Conservation (phyloP, 1,284 basidiomycete genomes). For the Melampsora americana region DNA sequence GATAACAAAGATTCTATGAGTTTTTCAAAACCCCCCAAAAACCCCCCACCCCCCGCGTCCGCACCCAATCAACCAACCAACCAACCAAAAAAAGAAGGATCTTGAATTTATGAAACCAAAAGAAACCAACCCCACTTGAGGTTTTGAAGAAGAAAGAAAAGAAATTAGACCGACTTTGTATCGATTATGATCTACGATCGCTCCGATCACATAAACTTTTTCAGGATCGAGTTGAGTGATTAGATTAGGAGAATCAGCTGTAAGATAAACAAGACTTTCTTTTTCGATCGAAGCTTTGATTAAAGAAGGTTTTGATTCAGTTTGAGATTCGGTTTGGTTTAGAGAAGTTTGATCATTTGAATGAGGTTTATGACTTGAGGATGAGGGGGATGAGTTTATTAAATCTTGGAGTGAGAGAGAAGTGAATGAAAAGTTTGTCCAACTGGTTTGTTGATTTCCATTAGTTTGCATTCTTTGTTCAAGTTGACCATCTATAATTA, state of each 20-base stretch:
- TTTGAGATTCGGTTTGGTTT: constrained; percentile 34
- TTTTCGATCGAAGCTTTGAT: constrained; percentile 57
- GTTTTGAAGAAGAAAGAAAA: neutral
- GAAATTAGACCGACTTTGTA: constrained; percentile 71
- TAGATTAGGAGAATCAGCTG: constrained; percentile 86
- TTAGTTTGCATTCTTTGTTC: constrained; percentile 18
- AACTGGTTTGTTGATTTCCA: constrained; percentile 20
- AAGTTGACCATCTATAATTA: constrained; percentile 32
- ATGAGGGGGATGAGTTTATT: constrained; percentile 25
- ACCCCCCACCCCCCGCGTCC: neutral
- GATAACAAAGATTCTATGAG: constrained; percentile 80
- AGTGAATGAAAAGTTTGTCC: constrained; percentile 20
- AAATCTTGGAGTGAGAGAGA: constrained; percentile 12
- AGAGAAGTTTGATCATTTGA: constrained; percentile 11
- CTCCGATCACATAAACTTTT: constrained; percentile 92
- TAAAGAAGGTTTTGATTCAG: constrained; percentile 32
- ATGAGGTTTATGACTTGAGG: constrained; percentile 30
- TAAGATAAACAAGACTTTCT: constrained; percentile 73
- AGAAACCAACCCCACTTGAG: too few relatives aligned
- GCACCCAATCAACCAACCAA: neutral
- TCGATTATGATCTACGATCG: constrained; percentile 92
- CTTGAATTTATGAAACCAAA: neutral
- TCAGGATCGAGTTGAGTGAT: constrained; percentile 68
- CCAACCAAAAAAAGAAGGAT: neutral
- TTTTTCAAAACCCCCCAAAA: constrained; percentile 10